A percentile compares a stretch with the other conserved stretches of the same genome.
phyloP scores from a whole-genome alignment of 1,139 yeast species.

The Scheffersomyces illinoinensis region DNA sequence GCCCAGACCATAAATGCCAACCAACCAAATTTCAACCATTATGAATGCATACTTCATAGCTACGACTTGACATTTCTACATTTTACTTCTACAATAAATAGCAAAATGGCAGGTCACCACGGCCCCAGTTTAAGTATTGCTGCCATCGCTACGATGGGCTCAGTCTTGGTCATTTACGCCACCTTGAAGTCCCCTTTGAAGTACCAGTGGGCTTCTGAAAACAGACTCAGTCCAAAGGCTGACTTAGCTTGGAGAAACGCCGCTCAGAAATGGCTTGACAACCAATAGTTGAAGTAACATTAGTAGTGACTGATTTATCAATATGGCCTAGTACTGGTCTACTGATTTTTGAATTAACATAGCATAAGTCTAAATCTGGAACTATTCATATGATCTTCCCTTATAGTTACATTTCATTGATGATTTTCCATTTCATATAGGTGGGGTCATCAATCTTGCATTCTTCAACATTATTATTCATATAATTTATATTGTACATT shows the following conservation, averaged over 20 bases:
- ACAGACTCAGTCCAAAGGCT: constrained; percentile 50
- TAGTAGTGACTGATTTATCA: neutral
- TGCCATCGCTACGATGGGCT: constrained; percentile 48
- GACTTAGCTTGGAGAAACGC: constrained; percentile 56
- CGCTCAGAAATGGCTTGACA: constrained; percentile 48
- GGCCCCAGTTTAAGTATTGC: constrained; percentile 43
- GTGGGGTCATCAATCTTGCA: neutral
- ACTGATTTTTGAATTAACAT: neutral
- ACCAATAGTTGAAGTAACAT: constrained; percentile 12
- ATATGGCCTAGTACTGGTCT: neutral
- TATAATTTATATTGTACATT: neutral
- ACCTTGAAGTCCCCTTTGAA: constrained; percentile 47
- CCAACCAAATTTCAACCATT: constrained; percentile 11
- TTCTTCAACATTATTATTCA: neutral
- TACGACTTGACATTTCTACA: neutral
- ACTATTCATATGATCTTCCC: neutral
- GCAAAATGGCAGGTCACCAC: constrained; percentile 32
- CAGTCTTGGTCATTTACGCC: constrained; percentile 42
- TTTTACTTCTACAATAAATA: constrained; percentile 3
- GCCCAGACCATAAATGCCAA: constrained; percentile 2
- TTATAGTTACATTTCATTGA: neutral
- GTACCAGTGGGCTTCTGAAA: constrained; percentile 43
- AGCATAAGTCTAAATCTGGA: neutral
- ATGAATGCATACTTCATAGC: neutral
- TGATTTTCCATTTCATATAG: neutral